Evolutionary conservation across 352 stramenopile genomes (phyloP).

Genomic region (Pythium oligandrum): DNA sequence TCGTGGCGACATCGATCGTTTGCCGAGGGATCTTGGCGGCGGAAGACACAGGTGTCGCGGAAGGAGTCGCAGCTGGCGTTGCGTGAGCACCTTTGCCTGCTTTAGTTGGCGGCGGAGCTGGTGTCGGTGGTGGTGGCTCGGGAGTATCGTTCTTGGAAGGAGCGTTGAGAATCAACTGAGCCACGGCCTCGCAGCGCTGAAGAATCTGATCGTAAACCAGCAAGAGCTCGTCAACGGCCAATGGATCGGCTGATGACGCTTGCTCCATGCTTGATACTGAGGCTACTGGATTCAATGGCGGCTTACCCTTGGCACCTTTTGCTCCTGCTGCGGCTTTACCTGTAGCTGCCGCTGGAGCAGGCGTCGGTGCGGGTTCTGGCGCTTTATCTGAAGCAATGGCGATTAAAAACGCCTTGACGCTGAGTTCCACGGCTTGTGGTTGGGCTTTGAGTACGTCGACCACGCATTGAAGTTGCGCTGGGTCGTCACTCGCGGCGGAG

Average conservation of each 20-base stretch:
- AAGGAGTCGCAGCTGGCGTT: conserved; percentile 11
- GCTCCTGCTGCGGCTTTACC: conserved; percentile 8
- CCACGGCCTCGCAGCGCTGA: conserved; percentile 34
- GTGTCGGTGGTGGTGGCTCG: conserved; percentile 6
- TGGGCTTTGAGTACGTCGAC: conserved; percentile 26
- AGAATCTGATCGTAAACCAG: conserved; percentile 39
- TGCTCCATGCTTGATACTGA: conserved; percentile 8
- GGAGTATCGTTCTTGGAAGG: conserved; percentile 5
- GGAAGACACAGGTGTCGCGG: conserved; percentile 11
- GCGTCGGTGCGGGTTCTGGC: background rate
- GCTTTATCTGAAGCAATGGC: conserved; percentile 6
- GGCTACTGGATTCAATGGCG: conserved; percentile 3
- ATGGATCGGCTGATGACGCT: background rate
- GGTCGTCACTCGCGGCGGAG: conserved; percentile 38
- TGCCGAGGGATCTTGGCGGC: conserved; percentile 4
- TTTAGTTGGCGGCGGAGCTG: background rate
- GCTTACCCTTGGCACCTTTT: conserved; percentile 28
- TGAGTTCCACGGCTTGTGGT: conserved; percentile 12
- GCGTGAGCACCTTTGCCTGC: conserved; percentile 8
- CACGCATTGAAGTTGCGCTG: conserved; percentile 18
- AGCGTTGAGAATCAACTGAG: conserved; percentile 26
- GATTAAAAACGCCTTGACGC: conserved; percentile 9
- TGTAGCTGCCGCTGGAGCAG: conserved; percentile 10
- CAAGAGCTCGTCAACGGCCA: conserved; percentile 34
- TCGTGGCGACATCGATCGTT: conserved; percentile 25